Evolutionary conservation across 2,329 filamentous ascomycete genomes (phyloP).

Genomic region (Fusarium devonianum): DNA sequence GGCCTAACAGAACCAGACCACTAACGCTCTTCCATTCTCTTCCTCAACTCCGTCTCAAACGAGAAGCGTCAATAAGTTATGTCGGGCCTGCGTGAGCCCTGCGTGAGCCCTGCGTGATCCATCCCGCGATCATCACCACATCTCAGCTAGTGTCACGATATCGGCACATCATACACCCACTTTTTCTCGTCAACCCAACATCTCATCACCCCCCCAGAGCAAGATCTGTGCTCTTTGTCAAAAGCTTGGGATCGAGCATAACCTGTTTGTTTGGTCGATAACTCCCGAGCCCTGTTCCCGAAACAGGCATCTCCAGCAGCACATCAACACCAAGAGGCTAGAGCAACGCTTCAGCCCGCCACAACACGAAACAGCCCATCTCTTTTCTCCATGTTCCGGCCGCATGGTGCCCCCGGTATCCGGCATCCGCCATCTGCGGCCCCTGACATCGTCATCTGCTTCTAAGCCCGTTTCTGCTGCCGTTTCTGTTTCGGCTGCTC

Average conservation of each 20-base stretch:
- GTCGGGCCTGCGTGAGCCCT: conserved; percentile 13
- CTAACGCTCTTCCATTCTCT: not conserved
- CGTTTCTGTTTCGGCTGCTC: conserved; percentile 8
- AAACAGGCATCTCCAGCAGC: conserved; percentile 12
- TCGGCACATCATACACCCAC: conserved; percentile 11
- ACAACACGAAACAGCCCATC: conserved; percentile 34
- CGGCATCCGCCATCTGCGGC: conserved; percentile 40
- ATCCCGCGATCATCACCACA: conserved; percentile 33
- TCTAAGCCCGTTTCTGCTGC: conserved; percentile 21
- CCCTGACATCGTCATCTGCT: conserved; percentile 30
- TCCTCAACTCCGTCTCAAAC: not conserved
- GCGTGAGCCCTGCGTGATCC: conserved; percentile 33
- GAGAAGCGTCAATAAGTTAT: too few species aligned
- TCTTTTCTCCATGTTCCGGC: conserved; percentile 39
- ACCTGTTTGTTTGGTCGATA: conserved; percentile 16
- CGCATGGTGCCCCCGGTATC: conserved; percentile 38
- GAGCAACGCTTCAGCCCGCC: not conserved
- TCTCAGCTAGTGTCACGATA: conserved; percentile 17
- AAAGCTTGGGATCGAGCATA: conserved; percentile 11
- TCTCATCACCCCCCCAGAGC: not conserved
- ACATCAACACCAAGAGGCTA: conserved; percentile 15
- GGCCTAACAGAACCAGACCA: not conserved
- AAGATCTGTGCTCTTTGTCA: not conserved
- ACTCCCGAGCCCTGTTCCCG: not conserved
- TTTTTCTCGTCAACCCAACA: not conserved